These are phyloP conservation scores for Tricholoma saponaceum DNA, from an alignment of 768 basidiomycete genomes.

Conservation along the genomic window DNA sequence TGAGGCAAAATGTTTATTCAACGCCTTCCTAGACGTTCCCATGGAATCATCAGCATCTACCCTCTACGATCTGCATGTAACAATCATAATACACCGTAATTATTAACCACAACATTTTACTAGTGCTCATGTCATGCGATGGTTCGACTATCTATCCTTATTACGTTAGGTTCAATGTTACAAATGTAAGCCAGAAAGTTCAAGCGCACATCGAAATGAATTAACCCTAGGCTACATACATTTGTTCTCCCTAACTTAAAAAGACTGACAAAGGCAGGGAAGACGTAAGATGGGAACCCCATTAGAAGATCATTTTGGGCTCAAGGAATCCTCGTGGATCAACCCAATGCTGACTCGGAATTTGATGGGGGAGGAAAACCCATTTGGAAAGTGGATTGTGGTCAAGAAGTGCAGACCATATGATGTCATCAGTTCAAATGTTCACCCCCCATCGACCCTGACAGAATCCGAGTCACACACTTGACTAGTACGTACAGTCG, in stretches of 20 bases:
- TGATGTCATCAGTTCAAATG: too few relatives aligned
- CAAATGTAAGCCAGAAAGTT: neutral
- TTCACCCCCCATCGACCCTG: too few relatives aligned
- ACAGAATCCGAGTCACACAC: too few relatives aligned
- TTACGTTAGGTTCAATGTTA: too few relatives aligned
- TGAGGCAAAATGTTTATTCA: constrained; percentile 14
- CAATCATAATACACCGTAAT: constrained; percentile 1
- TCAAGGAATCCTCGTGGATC: neutral
- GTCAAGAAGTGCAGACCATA: too few relatives aligned
- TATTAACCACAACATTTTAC: neutral
- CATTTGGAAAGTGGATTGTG: too few relatives aligned
- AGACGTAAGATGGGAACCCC: neutral
- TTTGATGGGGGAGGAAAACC: neutral
- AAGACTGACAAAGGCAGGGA: neutral
- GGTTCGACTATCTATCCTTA: too few relatives aligned
- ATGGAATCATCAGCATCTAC: constrained; percentile 5
- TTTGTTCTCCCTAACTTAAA: neutral
- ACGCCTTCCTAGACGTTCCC: constrained; percentile 1
- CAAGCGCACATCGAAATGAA: neutral
- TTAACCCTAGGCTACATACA: too few relatives aligned
- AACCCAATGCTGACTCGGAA: too few relatives aligned
- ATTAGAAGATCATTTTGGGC: too few relatives aligned
- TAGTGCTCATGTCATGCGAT: neutral
- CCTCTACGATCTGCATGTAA: constrained; percentile 6
- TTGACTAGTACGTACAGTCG: too few relatives aligned